Evolutionary conservation across 768 basidiomycete genomes (phyloP), one percentile per base, ranked within the genome.

Genomic region (Calvatia gigantea): DNA sequence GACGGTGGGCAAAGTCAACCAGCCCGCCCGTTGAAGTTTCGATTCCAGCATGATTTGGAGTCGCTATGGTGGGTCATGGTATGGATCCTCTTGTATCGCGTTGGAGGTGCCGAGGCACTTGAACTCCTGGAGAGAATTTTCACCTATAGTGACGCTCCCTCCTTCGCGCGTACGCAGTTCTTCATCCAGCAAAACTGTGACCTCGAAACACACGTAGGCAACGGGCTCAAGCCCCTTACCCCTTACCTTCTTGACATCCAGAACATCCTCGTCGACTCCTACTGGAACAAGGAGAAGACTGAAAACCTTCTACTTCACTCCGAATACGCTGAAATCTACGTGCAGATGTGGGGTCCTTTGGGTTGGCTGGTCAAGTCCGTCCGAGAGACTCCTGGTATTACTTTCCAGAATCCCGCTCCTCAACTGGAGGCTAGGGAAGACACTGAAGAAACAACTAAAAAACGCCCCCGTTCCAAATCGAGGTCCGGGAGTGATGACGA

Each of bases 1-100:
- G 23, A 8, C 6, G 9, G n/a, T 11, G 11, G 19, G 19, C 17
- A 19, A 17, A 17, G 7, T 28, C 31, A 25, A 14, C 17, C 19
- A 17, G n/a, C 19, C 5, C 7, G 25, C 21, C 19, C 43, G 31
- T 21, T 44, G 14, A 28, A 17, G 2, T 47, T 9, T 47, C 45
- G 28, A 8, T 45, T 32, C 41, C 49, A 51, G 25, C 56, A 57
- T 28, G 56, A 52, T 23, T 6, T 57, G 4, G 56, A 57, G 25
- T 57, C 56, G 2, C 42, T 51, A 2, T 57, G 38, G 41, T 57
- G 56, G 56, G 21, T 57, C 7, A 4, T 29, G 21, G 12, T 57
- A 14, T 57, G 42, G 41, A 28, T 57, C 14, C 33, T 57, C 6
- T 31, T 29, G 2, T 21, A 14, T 7, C 39, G 50, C 2, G 28